Evolutionary conservation across 2,329 filamentous ascomycete species (phyloP).

Genomic region (Fusarium poae): DNA sequence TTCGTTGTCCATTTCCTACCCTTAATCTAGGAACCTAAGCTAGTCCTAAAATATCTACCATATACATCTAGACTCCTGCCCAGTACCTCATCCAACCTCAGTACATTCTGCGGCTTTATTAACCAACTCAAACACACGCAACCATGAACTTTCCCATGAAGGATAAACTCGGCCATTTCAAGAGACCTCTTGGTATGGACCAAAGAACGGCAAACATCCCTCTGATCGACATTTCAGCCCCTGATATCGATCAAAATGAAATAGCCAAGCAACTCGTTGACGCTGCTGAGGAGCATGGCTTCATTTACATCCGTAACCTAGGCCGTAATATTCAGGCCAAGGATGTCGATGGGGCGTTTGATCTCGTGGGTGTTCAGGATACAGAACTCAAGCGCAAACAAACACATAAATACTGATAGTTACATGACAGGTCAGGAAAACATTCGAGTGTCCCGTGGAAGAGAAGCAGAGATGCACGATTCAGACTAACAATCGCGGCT

Average conservation of each 20-base stretch:
- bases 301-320: conserved; percentile 87
- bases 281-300: conserved; percentile 86
- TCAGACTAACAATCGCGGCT: conserved; percentile 85
- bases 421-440: conserved; percentile 68
- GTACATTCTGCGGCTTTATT: not conserved
- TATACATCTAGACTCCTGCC: not conserved
- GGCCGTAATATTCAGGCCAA: conserved; percentile 75
- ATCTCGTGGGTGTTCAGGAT: conserved; percentile 67
- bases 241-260: conserved; percentile 61
- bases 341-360: conserved; percentile 79
- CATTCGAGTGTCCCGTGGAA: conserved; percentile 77
- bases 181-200: conserved; percentile 32
- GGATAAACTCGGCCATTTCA: conserved; percentile 13
- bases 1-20: not conserved
- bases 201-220: conserved; percentile 70
- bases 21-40: not conserved
- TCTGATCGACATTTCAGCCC: conserved; percentile 78
- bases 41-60: not conserved
- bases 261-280: conserved; percentile 79
- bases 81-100: not conserved
- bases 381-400: not conserved
- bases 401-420: not conserved
- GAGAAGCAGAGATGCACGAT: conserved; percentile 84
- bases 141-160: conserved; percentile 16
- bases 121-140: not conserved